Percentiles rank a stretch among this genome's conserved stretches.
phyloP scores from a whole-genome alignment of 768 basidiomycete species.

The Xerocomellus amylosporus region DNA sequence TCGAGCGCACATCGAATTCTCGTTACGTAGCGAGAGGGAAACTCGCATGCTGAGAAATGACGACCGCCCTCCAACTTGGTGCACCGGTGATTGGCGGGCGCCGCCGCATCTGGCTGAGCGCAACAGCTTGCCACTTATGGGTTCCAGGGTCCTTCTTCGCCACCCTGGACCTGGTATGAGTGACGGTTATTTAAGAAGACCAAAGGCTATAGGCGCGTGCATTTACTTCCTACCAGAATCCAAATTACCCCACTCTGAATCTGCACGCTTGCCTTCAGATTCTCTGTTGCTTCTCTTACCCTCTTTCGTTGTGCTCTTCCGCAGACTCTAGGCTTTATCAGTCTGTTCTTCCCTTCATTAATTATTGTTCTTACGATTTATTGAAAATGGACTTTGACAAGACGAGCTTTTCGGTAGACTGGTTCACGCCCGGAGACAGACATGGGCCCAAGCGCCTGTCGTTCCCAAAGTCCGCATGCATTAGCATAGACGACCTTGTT shows the following conservation, averaged over 20 bases:
- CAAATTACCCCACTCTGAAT: constrained; percentile 5
- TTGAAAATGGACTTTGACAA: constrained; percentile 33
- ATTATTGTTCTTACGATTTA: constrained; percentile 1
- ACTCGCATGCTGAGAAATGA: constrained; percentile 4
- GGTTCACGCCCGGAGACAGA: constrained; percentile 30
- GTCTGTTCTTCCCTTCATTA: constrained; percentile 6
- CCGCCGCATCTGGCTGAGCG: constrained; percentile 3
- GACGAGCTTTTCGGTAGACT: constrained; percentile 32
- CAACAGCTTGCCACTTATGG: constrained; percentile 7
- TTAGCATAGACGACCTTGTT: constrained; percentile 31
- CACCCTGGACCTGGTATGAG: constrained; percentile 16
- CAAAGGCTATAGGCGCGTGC: neutral
- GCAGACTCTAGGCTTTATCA: constrained; percentile 3
- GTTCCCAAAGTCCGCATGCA: constrained; percentile 34
- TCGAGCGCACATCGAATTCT: neutral
- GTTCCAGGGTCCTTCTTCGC: constrained; percentile 12
- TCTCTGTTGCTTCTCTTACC: neutral
- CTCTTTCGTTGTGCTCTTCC: neutral
- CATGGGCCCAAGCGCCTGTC: constrained; percentile 28
- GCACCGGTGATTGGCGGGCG: constrained; percentile 3
- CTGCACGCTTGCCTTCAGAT: neutral
- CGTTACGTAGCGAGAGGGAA: constrained; percentile 10
- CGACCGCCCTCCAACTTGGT: constrained; percentile 4
- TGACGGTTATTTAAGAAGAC: constrained; percentile 16
- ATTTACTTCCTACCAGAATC: constrained; percentile 1